Evolutionary conservation across 768 basidiomycete species (phyloP), one percentile per base, ranked within the genome.

Genomic region (Auriscalpium vulgare): DNA sequence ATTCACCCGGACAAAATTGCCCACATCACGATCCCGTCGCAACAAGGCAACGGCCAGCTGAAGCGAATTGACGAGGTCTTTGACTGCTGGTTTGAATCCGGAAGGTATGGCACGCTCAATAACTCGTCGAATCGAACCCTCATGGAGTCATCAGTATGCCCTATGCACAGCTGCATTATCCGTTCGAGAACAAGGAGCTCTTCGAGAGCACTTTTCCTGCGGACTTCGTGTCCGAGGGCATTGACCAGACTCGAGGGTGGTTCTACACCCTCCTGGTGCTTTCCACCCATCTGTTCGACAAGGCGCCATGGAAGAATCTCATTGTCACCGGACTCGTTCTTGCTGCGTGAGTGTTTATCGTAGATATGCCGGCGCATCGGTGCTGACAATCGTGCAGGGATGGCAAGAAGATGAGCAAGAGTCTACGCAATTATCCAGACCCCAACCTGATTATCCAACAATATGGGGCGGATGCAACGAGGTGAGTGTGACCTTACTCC

Each of bases 331-430:
- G 97, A 60, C 84, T 98, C 53, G 93, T 99, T 37, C 85, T 99
- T 50, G 97, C 95, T 47, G 86, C 86, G 91, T 91, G 66, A 69
- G 89, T 78, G 4, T 47, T 13, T 50, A 44, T 7, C 11, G 34
- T 37, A 7, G 10, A 19, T 29, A 11, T 23, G n/a, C 36, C n/a
- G 11, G 43, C 35, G 11, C 48, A 54, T 21, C 40, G 8, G 11
- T 23, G 29, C 56, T 4, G 46, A 23, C 47, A 13, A 11, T 19
- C 23, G 34, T 57, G 11, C 56, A 93, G 91, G 2, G 95, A 99
- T 64, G 97, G 97, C 54, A 97, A 95, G 79, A 99, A 99, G 77
- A 99, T 99, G 97, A 94, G 91, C 74, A 99, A 99, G 74, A 95
- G 91, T 71, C 73, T 95, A 56, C 85, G 85, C 70, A 99, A 99